phyloP scores from a whole-genome alignment of 495 filamentous ascomycete species.

The Pseudomonodictys pantanalensis region DNA sequence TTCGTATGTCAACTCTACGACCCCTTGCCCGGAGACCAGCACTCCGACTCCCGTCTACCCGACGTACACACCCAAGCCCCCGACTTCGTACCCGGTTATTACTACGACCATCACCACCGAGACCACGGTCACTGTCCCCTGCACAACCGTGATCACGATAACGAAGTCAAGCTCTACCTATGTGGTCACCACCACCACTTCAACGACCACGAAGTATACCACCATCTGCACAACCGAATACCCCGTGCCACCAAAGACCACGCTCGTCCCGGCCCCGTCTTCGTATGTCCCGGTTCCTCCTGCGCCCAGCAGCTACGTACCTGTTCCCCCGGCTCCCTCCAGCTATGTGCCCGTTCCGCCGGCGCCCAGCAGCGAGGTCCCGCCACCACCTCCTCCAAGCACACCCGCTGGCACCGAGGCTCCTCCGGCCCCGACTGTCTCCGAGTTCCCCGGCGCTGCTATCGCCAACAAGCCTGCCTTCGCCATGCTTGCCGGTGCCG shows the following conservation, averaged over 20 bases:
- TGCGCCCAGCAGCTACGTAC: neutral
- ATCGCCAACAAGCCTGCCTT: slow-evolving; percentile 21
- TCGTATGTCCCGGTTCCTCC: neutral
- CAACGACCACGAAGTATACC: slow-evolving; percentile 2
- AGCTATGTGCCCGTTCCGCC: neutral
- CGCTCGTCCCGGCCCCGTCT: slow-evolving; percentile 1
- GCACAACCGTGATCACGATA: slow-evolving; percentile 1
- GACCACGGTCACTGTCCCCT: slow-evolving; percentile 17
- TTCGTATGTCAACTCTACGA: neutral
- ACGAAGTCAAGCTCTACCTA: slow-evolving; percentile 7
- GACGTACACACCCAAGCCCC: neutral
- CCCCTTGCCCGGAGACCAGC: slow-evolving; percentile 7
- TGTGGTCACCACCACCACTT: slow-evolving; percentile 14
- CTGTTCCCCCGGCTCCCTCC: neutral
- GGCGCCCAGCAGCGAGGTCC: slow-evolving; percentile 26
- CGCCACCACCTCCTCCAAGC: neutral
- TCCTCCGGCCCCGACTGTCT: neutral
- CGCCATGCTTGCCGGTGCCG: slow-evolving; percentile 28
- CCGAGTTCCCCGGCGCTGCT: slow-evolving; percentile 31
- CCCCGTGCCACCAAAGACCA: slow-evolving; percentile 7
- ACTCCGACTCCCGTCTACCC: slow-evolving; percentile 9
- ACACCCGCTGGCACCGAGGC: neutral
- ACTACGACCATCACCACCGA: slow-evolving; percentile 13
- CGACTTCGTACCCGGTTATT: neutral
- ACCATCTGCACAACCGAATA: slow-evolving; percentile 25